phyloP scores from a whole-genome alignment of 345 rosid genomes.

The Reutealis trisperma region DNA sequence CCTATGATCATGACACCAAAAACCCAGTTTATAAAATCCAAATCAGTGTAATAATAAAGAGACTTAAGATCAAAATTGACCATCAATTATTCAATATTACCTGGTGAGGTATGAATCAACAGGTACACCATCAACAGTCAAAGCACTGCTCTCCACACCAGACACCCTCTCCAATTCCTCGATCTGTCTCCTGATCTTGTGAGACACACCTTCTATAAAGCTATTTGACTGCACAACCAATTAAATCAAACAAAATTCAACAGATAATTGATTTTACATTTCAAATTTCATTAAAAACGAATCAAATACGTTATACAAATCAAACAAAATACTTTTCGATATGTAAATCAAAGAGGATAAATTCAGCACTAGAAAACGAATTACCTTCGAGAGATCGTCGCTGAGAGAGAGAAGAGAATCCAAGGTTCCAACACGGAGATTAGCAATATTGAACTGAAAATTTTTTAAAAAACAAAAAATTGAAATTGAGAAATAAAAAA shows the following conservation, averaged over 20 bases:
- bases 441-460: conserved; percentile 87
- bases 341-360: not conserved
- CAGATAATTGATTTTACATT: not conserved
- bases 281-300: not conserved
- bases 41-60: not conserved
- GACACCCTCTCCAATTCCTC: conserved; percentile 94
- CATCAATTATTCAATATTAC: conserved; percentile 33
- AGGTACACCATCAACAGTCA: conserved; percentile 93
- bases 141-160: conserved; percentile 75
- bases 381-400: conserved; percentile 93
- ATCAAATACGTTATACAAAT: not conserved
- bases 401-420: conserved; percentile 95
- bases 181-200: conserved; percentile 96
- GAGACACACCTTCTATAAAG: conserved; percentile 90
- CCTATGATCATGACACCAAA: conserved; percentile 40
- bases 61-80: no score
- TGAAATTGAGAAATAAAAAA: conserved; percentile 3
- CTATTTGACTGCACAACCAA: conserved; percentile 66
- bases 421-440: conserved; percentile 96
- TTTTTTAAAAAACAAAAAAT: not conserved
- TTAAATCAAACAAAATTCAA: not conserved
- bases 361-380: not conserved
- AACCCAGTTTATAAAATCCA: not conserved
- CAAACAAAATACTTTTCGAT: not conserved
- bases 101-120: conserved; percentile 97